Evolutionary conservation across 164 flowering plant genomes (phyloP).

Genomic region (Brasenia schreberi): DNA sequence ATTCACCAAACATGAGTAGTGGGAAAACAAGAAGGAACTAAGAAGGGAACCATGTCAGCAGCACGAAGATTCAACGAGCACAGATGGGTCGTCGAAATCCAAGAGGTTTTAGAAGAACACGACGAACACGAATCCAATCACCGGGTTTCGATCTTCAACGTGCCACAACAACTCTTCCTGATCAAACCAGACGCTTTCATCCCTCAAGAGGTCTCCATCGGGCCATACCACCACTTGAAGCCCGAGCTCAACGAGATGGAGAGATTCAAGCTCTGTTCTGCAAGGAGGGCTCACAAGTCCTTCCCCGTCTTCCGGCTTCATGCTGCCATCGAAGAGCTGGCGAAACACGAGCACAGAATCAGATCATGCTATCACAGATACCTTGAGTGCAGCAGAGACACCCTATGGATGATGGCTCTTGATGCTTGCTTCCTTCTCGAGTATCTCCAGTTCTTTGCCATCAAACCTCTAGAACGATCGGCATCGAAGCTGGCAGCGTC

Average conservation of each 20-base stretch:
- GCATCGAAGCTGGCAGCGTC: neutral
- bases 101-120: neutral
- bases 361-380: constrained; percentile 16
- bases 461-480: constrained; percentile 8
- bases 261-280: constrained; percentile 4
- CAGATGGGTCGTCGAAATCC: constrained; percentile 5
- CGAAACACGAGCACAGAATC: constrained; percentile 11
- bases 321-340: constrained; percentile 5
- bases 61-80: constrained; percentile 1
- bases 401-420: constrained; percentile 20
- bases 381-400: constrained; percentile 14
- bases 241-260: constrained; percentile 11
- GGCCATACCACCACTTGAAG: constrained; percentile 6
- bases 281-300: constrained; percentile 2
- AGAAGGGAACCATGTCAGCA: neutral
- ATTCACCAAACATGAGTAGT: too few relatives aligned
- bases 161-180: constrained; percentile 1
- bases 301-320: constrained; percentile 5
- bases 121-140: neutral
- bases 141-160: constrained; percentile 5
- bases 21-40: too few relatives aligned
- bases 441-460: constrained; percentile 7
- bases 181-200: constrained; percentile 8
- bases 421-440: constrained; percentile 23
- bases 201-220: constrained; percentile 6